A percentile compares a stretch with the other conserved stretches of the same genome.
phyloP scores from a whole-genome alignment of 1,284 basidiomycete genomes.

The Moesziomyces parantarcticus region DNA sequence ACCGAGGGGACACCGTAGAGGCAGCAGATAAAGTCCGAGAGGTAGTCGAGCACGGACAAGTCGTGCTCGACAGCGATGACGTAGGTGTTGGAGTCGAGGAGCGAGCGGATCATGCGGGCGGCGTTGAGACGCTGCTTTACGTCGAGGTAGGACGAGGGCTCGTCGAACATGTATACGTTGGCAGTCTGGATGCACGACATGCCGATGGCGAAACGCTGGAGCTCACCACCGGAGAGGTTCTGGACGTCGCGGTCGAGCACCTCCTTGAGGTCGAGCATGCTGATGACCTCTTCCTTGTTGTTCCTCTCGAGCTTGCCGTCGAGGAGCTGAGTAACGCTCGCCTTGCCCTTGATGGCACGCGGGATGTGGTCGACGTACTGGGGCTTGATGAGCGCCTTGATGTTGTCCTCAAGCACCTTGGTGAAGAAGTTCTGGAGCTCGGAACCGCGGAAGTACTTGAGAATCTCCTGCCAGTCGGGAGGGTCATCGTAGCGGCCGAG shows the following conservation, averaged over 20 bases:
- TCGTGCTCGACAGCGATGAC: constrained; percentile 68
- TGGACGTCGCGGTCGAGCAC: constrained; percentile 65
- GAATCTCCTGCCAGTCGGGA: constrained; percentile 67
- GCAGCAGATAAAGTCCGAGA: constrained; percentile 68
- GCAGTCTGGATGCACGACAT: constrained; percentile 67
- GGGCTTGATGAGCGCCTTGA: constrained; percentile 68
- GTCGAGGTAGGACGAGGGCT: constrained; percentile 67
- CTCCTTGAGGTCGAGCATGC: constrained; percentile 61
- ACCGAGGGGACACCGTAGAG: constrained; percentile 67
- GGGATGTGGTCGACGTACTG: constrained; percentile 68
- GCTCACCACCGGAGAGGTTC: constrained; percentile 66
- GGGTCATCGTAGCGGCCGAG: constrained; percentile 67
- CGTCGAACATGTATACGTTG: constrained; percentile 68
- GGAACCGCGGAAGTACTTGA: constrained; percentile 67
- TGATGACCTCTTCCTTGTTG: constrained; percentile 64
- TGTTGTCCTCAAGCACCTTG: constrained; percentile 68
- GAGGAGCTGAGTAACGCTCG: constrained; percentile 62
- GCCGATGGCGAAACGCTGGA: constrained; percentile 67
- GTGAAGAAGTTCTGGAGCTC: constrained; percentile 68
- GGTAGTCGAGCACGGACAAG: constrained; percentile 66
- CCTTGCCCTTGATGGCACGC: constrained; percentile 64
- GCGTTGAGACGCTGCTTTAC: constrained; percentile 68
- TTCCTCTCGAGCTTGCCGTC: constrained; percentile 64
- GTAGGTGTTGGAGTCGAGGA: constrained; percentile 66
- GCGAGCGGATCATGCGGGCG: constrained; percentile 63